A percentile compares a stretch with the other conserved stretches of the same genome.
Evolutionary conservation across 2,329 filamentous ascomycete genomes (phyloP).

Genomic region (Venturia carpophila): DNA sequence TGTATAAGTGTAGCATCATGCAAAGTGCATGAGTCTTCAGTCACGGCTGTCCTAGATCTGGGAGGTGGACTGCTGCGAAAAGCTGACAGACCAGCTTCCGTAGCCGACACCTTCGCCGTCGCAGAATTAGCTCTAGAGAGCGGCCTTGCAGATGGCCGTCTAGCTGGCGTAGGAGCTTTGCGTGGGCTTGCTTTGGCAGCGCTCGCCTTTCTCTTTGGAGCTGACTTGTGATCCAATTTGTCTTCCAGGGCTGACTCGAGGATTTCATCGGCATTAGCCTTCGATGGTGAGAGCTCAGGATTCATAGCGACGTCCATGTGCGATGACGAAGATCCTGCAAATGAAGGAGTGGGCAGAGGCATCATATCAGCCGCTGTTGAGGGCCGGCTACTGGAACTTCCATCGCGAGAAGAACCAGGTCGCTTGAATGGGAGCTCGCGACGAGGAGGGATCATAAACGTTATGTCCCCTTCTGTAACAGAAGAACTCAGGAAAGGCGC

Average conservation of each 20-base stretch:
- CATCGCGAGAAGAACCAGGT: constrained; percentile 21
- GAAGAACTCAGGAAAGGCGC: constrained; percentile 16
- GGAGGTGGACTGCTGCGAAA: background rate
- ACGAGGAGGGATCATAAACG: constrained; percentile 29
- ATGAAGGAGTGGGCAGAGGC: constrained; percentile 31
- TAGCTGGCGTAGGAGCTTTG: background rate
- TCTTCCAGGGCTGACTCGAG: constrained; percentile 11
- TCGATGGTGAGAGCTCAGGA: constrained; percentile 16
- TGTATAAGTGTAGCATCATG: background rate
- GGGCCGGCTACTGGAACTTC: constrained; percentile 22
- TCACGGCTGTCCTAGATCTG: background rate
- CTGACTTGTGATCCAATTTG: background rate
- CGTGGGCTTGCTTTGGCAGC: background rate
- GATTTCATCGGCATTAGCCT: constrained; percentile 18
- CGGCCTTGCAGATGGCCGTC: background rate
- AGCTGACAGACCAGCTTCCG: background rate
- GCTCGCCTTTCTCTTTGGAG: background rate
- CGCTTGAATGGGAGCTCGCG: constrained; percentile 36
- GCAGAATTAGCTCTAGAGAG: background rate
- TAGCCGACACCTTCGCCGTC: background rate
- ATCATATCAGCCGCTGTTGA: constrained; percentile 27
- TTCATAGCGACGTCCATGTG: constrained; percentile 19
- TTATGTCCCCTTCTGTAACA: constrained; percentile 19
- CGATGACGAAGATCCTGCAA: constrained; percentile 21
- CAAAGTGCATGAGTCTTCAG: background rate